Evolutionary conservation across 1,139 yeast genomes (phyloP), one percentile per base, ranked within the genome.

Genomic region (Saccharomyces hybrid): DNA sequence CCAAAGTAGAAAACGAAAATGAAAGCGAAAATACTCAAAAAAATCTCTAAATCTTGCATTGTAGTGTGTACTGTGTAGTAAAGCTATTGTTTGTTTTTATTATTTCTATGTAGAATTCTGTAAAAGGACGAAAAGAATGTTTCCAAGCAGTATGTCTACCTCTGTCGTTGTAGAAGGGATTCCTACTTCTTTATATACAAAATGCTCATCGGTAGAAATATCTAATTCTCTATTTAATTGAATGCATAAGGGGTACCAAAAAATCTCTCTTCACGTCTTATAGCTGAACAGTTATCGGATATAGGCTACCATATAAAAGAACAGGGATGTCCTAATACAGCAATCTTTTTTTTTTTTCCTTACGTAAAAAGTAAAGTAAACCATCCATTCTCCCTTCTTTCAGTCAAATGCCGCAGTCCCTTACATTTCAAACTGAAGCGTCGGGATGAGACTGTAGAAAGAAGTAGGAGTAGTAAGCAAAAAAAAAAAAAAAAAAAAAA

Each of bases 1-100:
- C 58, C 54, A 28, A 52, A 57, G 50, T 58, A 58, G 47, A 53
- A 47, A 14, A 56, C 52, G 27, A 56, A 57, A 31, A 56, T 47
- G 38, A 55, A 46, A 32, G 55, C 56, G 41, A 53, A 58, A 34
- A 58, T 52, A 32, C 55, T 53, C 26, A 54, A 23, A 47, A 58
- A 52, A 46, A 58, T 49, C 41, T 52, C 53, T 38, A 58, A 25
- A 46, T 58, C 61, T 55, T 58, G 60, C 51, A 49, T 49, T 38
- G 11, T 38, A 19, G 26, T 38, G 7, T 38, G 44, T 38, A 19
- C 19, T 38, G 44, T 38, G 25, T 16, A 13, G 5, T 19, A 16
- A 16, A 8, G 13, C 19, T 38, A 14, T 32, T 32, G 16, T 32
- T 32, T 32, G 44, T 5, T 6, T 16, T 38, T 26, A 6, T 38